A percentile compares a stretch with the other conserved stretches of the same genome.
These are phyloP conservation scores for Axilococcus clingmanii DNA, from an alignment of 139 green algal genomes.

Conservation along the genomic window DNA sequence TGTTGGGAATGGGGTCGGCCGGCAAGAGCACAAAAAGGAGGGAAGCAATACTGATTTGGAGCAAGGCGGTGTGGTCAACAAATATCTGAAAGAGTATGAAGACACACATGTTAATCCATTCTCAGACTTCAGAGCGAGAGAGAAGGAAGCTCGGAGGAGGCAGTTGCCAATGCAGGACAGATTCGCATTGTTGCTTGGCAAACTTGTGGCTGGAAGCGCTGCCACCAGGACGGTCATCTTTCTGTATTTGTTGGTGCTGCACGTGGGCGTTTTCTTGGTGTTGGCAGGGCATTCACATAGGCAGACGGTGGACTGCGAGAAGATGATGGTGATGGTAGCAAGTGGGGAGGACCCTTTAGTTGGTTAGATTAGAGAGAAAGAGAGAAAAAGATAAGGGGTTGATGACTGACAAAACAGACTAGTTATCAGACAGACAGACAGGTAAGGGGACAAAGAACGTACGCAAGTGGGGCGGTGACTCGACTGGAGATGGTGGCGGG, in stretches of 20 bases:
- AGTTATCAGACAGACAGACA: too few relatives aligned
- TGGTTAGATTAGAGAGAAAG: background rate
- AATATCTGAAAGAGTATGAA: constrained; percentile 82
- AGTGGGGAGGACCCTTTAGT: background rate
- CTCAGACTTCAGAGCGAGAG: constrained; percentile 30
- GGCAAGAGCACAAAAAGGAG: too few relatives aligned
- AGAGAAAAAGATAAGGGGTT: background rate
- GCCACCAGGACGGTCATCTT: constrained; percentile 41
- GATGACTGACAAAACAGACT: background rate
- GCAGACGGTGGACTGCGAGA: background rate
- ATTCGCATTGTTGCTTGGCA: constrained; percentile 17
- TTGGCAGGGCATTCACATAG: constrained; percentile 27
- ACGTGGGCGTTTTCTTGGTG: constrained; percentile 66
- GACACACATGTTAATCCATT: constrained; percentile 86
- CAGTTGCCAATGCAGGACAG: constrained; percentile 18
- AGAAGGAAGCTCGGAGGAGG: constrained; percentile 18
- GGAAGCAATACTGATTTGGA: constrained; percentile 41
- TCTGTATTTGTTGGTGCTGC: constrained; percentile 73
- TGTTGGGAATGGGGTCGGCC: background rate
- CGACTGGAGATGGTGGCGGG: too few relatives aligned
- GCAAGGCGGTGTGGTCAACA: constrained; percentile 52
- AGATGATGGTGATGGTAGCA: background rate
- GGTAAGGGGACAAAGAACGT: too few relatives aligned
- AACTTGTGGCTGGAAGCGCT: constrained; percentile 27
- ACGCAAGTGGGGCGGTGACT: too few relatives aligned